Evolutionary conservation across 306 rosid species (phyloP).

Genomic region (Quercus glauca): DNA sequence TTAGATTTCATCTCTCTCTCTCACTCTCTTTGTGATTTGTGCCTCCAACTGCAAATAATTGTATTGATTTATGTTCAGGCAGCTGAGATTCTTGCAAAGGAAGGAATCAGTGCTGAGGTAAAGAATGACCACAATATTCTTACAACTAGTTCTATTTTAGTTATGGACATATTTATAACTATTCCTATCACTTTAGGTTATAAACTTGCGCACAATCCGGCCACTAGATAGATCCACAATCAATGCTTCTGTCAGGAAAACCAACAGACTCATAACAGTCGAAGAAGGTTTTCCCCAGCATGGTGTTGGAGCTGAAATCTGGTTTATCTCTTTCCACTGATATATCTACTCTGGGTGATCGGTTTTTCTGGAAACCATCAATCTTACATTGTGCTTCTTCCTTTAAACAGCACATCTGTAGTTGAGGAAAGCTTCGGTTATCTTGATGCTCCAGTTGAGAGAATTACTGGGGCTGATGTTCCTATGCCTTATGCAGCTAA

Average conservation of each 20-base stretch:
- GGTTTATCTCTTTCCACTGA: constrained; percentile 47
- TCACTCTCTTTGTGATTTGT: background rate
- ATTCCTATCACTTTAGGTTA: constrained; percentile 45
- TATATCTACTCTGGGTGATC: constrained; percentile 8
- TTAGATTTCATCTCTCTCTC: background rate
- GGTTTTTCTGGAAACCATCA: constrained; percentile 5
- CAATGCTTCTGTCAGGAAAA: constrained; percentile 91
- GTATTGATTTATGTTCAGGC: constrained; percentile 58
- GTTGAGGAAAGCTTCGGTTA: constrained; percentile 93
- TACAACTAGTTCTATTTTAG: background rate
- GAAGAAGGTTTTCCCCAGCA: constrained; percentile 99
- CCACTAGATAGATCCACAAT: constrained; percentile 91
- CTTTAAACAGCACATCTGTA: constrained; percentile 71
- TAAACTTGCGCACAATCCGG: constrained; percentile 90
- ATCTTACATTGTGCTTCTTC: constrained; percentile 15
- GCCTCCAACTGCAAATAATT: constrained; percentile 19
- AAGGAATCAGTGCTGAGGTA: constrained; percentile 98
- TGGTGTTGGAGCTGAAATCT: constrained; percentile 98
- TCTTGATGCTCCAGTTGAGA: constrained; percentile 98
- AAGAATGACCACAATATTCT: constrained; percentile 4
- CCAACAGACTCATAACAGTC: constrained; percentile 86
- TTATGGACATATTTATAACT: constrained; percentile 13
- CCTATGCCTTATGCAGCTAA: constrained; percentile 99
- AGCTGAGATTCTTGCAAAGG: constrained; percentile 82
- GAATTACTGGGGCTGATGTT: constrained; percentile 92